phyloP scores from a whole-genome alignment of 2,329 filamentous ascomycete genomes.

The Cladosporium oxysporum region DNA sequence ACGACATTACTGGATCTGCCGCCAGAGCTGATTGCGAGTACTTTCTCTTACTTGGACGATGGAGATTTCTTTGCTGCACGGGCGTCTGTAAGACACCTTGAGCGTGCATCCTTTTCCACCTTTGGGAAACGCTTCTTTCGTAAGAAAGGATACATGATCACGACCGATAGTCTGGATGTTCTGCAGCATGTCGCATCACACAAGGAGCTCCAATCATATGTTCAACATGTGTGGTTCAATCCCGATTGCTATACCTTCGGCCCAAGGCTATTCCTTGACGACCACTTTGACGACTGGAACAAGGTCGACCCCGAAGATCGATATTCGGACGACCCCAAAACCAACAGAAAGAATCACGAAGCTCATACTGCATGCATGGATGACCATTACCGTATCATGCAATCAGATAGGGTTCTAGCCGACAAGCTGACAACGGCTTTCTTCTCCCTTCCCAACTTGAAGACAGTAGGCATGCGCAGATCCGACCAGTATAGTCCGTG shows the following conservation, averaged over 20 bases:
- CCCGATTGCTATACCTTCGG: constrained; percentile 32
- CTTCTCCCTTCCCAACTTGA: constrained; percentile 30
- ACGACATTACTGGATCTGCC: constrained; percentile 29
- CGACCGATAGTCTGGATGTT: constrained; percentile 27
- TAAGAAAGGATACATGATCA: constrained; percentile 38
- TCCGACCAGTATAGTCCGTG: constrained; percentile 33
- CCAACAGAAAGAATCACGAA: constrained; percentile 21
- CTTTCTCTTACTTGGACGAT: constrained; percentile 28
- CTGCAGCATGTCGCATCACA: constrained; percentile 29
- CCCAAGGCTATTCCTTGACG: not conserved
- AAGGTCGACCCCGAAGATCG: not conserved
- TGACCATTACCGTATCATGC: constrained; percentile 24
- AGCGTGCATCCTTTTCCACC: constrained; percentile 28
- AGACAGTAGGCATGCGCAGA: constrained; percentile 36
- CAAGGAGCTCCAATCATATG: constrained; percentile 29
- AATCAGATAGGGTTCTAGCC: constrained; percentile 22
- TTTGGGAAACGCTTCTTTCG: constrained; percentile 37
- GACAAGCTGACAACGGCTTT: constrained; percentile 25
- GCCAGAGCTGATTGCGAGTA: constrained; percentile 31
- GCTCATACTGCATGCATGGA: constrained; percentile 27
- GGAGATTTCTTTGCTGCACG: constrained; percentile 29
- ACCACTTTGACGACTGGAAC: not conserved
- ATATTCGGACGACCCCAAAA: constrained; percentile 6
- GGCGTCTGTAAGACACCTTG: constrained; percentile 26
- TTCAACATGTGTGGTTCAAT: constrained; percentile 39